These are phyloP conservation scores for Forsythia viridissima DNA, from an alignment of 257 asterid genomes.

Conservation along the genomic window DNA sequence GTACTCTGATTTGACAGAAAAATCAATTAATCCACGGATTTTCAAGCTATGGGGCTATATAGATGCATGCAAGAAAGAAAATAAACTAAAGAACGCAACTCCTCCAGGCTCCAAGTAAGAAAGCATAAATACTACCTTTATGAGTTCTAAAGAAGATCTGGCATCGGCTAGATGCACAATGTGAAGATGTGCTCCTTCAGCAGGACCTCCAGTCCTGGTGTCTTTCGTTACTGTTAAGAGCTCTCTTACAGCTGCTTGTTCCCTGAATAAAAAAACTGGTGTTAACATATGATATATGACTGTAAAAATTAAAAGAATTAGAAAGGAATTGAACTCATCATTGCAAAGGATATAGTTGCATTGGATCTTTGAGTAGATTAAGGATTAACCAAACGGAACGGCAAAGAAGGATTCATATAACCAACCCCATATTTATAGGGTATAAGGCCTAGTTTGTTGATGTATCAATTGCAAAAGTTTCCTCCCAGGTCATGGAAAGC, in stretches of 20 bases:
- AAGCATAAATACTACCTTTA: slow-evolving; percentile 51
- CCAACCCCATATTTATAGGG: background rate
- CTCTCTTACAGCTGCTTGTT: slow-evolving; percentile 83
- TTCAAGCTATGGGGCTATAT: background rate
- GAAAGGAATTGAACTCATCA: background rate
- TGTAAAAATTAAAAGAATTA: background rate
- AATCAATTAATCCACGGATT: background rate
- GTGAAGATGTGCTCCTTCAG: slow-evolving; percentile 97
- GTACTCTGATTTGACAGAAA: background rate
- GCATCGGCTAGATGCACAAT: slow-evolving; percentile 93
- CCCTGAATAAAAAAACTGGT: slow-evolving; percentile 51
- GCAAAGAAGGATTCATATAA: background rate
- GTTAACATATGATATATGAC: background rate
- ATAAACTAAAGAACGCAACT: background rate
- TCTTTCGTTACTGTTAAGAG: slow-evolving; percentile 60
- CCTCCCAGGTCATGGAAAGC: background rate
- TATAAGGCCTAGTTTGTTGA: background rate
- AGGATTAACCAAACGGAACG: background rate
- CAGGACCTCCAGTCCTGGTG: slow-evolving; percentile 71
- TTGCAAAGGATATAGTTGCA: background rate
- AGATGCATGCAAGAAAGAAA: background rate
- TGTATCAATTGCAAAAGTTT: background rate
- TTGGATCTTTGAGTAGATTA: background rate
- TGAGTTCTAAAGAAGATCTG: slow-evolving; percentile 70
- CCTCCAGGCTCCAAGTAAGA: background rate